Evolutionary conservation across 2,329 filamentous ascomycete species (phyloP), one percentile per base, ranked within the genome.

Genomic region (Fusarium compactum): DNA sequence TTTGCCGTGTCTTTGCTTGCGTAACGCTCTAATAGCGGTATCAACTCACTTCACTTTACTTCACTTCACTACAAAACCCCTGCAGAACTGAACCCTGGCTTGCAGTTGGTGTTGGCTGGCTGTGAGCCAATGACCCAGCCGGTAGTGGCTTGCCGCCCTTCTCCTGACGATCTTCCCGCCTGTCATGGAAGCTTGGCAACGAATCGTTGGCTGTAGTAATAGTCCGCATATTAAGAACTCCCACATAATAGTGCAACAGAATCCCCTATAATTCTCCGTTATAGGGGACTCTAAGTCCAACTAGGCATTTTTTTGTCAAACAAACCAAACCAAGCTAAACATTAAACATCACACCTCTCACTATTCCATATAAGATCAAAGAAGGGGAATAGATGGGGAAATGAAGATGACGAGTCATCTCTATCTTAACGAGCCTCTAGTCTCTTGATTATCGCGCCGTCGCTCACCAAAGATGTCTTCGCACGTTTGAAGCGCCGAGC

Each of bases 161-260:
- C 71, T 72, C 73, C 71, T 74, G 71, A 73, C 60, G 70, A 74
- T 73, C 71, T 57, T 60, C 56, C 62, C 34, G 52, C 44, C 57
- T 65, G 54, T 58, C 56, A 63, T 56, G 29, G 41, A 63, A 62
- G 65, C 65, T 72, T 73, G 63, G 67, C 58, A 69, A 58, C 54
- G 55, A 58, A 58, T 66, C 47, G 53, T 48, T 60, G 50, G 53
- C 50, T 58, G 50, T 25, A 57, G 65, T n/a, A 43, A 55, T 34
- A 64, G 40, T 20, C 44, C 34, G 38, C 63, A 57, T 69, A 62
- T 71, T 53, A 61, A 58, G 56, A 63, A 69, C 69, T 52, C 47
- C 20, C 47, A 40, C 50, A 52, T 46, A 55, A 65, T 53, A 51
- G 45, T 50, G 32, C 27, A 22, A 8, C 38, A 22, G 18, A 56